Evolutionary conservation across 2,329 filamentous ascomycete genomes (phyloP).

Genomic region (Zalaria obscura): DNA sequence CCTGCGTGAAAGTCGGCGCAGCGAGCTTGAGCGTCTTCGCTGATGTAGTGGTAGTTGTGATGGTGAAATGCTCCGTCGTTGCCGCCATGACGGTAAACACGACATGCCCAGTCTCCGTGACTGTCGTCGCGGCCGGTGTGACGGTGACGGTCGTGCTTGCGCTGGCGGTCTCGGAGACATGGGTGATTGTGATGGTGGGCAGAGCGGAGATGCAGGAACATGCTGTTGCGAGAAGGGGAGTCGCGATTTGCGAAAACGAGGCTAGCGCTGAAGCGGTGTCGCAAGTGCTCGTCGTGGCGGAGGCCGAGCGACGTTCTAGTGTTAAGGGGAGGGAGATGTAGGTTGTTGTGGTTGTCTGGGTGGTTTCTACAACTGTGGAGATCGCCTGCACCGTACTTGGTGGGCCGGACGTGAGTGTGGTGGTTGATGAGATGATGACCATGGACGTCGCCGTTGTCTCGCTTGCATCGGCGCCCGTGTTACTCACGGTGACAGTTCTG

Average conservation of each 20-base stretch:
- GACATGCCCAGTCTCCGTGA: neutral
- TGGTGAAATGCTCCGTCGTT: conserved; percentile 5
- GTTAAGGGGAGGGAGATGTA: neutral
- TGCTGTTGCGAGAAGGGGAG: neutral
- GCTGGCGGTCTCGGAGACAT: neutral
- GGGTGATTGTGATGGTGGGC: neutral
- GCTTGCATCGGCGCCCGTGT: no score
- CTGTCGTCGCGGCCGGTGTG: conserved; percentile 7
- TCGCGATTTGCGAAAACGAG: conserved; percentile 4
- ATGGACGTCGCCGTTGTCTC: no score
- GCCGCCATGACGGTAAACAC: conserved; percentile 5
- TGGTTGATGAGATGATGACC: no score
- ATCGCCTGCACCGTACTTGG: conserved; percentile 9
- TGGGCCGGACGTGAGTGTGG: neutral
- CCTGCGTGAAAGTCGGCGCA: conserved; percentile 12
- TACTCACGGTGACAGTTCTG: neutral
- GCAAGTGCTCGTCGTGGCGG: neutral
- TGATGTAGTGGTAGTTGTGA: conserved; percentile 6
- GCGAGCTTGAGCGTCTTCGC: conserved; percentile 11
- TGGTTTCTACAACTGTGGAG: conserved; percentile 6
- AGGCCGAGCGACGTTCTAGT: neutral
- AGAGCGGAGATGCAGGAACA: conserved; percentile 2
- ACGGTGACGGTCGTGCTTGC: conserved; percentile 5
- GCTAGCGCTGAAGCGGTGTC: neutral
- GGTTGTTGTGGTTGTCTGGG: neutral